Evolutionary conservation across 768 basidiomycete species (phyloP).

Genomic region (Pisolithus microcarpus): DNA sequence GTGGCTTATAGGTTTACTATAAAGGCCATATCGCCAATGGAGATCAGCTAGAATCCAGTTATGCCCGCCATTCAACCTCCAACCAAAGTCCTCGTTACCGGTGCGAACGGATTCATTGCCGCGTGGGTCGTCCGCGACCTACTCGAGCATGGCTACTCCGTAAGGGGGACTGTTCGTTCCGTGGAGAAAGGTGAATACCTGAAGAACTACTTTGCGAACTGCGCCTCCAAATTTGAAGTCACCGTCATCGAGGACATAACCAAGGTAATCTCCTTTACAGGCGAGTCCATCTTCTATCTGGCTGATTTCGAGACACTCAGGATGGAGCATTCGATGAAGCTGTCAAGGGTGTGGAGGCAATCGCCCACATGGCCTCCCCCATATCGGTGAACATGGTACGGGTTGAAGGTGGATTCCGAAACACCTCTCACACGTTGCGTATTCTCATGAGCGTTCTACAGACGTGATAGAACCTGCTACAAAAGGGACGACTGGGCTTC

Average conservation of each 20-base stretch:
- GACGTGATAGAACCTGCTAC: slow-evolving; percentile 68
- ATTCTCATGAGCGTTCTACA: slow-evolving; percentile 12
- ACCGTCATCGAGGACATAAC: slow-evolving; percentile 66
- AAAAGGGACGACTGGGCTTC: slow-evolving; percentile 56
- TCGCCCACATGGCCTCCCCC: slow-evolving; percentile 66
- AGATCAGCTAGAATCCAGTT: too few species aligned
- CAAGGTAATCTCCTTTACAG: slow-evolving; percentile 27
- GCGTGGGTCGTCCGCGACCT: slow-evolving; percentile 51
- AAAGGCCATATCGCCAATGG: too few species aligned
- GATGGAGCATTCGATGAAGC: slow-evolving; percentile 72
- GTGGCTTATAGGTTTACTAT: too few species aligned
- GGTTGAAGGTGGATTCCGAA: too few species aligned
- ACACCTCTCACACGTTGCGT: too few species aligned
- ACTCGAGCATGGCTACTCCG: slow-evolving; percentile 54
- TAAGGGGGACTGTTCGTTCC: slow-evolving; percentile 63
- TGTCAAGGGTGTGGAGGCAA: slow-evolving; percentile 66
- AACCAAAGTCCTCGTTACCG: slow-evolving; percentile 25
- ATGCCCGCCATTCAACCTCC: slow-evolving; percentile 23
- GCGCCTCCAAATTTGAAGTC: slow-evolving; percentile 53
- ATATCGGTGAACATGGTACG: slow-evolving; percentile 24
- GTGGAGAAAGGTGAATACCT: slow-evolving; percentile 51
- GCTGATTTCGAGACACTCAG: slow-evolving; percentile 21
- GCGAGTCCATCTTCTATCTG: neutral
- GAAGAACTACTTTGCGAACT: slow-evolving; percentile 42
- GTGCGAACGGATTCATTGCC: slow-evolving; percentile 19